A percentile compares a stretch with the other conserved stretches of the same genome.
These are phyloP conservation scores for Nyssa sinensis DNA, from an alignment of 148 eudicot species.

Conservation along the genomic window DNA sequence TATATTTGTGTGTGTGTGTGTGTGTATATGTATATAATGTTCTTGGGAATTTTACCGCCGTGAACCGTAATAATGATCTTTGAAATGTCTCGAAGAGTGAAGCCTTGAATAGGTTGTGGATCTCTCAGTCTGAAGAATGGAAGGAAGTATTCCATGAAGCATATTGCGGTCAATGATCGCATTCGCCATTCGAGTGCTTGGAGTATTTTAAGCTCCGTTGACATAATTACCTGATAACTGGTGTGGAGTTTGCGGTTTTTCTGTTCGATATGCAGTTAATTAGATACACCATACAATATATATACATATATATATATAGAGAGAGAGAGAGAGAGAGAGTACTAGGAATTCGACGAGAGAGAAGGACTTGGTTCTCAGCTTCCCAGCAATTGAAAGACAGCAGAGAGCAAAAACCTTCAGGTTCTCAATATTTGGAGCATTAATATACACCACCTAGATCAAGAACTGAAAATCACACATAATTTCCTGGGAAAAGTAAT, in stretches of 20 bases:
- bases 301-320: no score
- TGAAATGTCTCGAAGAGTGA: not conserved
- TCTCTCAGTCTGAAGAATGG: not conserved
- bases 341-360: not conserved
- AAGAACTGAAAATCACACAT: not conserved
- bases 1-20: no score
- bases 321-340: no score
- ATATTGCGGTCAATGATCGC: not conserved
- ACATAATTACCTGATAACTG: not conserved
- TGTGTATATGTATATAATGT: not conserved
- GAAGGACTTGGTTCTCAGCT: slow-evolving; percentile 1
- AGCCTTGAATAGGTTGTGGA: not conserved
- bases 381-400: not conserved
- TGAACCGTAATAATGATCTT: not conserved
- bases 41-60: not conserved
- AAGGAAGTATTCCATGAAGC: not conserved
- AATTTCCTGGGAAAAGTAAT: not conserved
- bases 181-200: not conserved
- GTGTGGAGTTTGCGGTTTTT: not conserved
- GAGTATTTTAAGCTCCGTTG: not conserved
- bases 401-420: not conserved
- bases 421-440: no score
- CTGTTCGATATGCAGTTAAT: no score
- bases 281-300: no score
- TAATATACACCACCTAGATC: not conserved